A percentile compares a stretch with the other conserved stretches of the same genome.
phyloP scores from a whole-genome alignment of 495 filamentous ascomycete species.

The Arthonia radiata region DNA sequence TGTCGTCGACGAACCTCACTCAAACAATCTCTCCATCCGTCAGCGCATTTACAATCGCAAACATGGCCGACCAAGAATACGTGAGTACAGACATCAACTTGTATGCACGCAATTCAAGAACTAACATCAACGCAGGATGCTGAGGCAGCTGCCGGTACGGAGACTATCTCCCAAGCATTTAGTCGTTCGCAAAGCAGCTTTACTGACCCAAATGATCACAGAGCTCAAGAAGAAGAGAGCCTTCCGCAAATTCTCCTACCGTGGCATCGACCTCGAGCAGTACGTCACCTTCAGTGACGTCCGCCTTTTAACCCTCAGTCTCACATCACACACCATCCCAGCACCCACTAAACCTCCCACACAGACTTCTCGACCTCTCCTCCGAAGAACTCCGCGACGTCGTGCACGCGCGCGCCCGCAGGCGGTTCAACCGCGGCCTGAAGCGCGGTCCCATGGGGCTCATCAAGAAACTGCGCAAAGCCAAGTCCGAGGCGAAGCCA shows the following conservation, averaged over 20 bases:
- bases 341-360: slow-evolving; percentile 1
- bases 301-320: slow-evolving; percentile 7
- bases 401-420: slow-evolving; percentile 92
- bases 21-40: too few species aligned
- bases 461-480: slow-evolving; percentile 99
- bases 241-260: slow-evolving; percentile 99
- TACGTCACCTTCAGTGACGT: too few species aligned
- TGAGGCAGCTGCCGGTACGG: slow-evolving; percentile 76
- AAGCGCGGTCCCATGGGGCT: slow-evolving; percentile 99
- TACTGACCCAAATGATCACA: slow-evolving; percentile 10
- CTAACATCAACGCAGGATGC: slow-evolving; percentile 34
- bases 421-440: slow-evolving; percentile 95
- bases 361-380: slow-evolving; percentile 86
- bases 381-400: slow-evolving; percentile 98
- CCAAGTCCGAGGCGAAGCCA: slow-evolving; percentile 98
- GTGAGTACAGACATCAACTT: slow-evolving; percentile 31
- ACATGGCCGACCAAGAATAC: slow-evolving; percentile 84
- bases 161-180: neutral
- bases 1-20: too few species aligned
- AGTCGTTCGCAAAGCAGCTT: slow-evolving; percentile 1
- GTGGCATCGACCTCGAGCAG: slow-evolving; percentile 97
- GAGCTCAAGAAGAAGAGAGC: slow-evolving; percentile 98
- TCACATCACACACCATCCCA: slow-evolving; percentile 1
- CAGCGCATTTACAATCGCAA: slow-evolving; percentile 25
- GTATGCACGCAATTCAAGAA: slow-evolving; percentile 1